Base-by-base conservation (phyloP, 2,329 filamentous ascomycete species). In the Fusarium sp. region DNA sequence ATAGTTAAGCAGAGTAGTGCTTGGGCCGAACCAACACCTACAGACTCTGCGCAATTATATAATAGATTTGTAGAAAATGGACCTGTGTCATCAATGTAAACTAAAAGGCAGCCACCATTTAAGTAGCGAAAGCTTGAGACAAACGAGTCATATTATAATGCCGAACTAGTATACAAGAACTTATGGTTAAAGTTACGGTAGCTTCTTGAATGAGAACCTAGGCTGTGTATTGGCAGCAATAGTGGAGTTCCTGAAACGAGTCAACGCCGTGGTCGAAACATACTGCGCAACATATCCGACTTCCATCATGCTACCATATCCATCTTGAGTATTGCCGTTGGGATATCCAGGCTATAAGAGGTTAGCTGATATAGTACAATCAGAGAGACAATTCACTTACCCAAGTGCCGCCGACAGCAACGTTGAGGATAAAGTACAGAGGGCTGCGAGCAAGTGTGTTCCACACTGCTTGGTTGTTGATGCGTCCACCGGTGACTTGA, bases 331-430 rank as follows among this genome's bases (percentile, higher is more conserved):
- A n/a, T 68, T 61, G 6, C 42, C 69, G 63, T 84, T 83, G 3
- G 85, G 85, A 15, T 77, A 51, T 20, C 84, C 83, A 33, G 84
- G 85, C 84, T 83, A 34, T 2, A 7, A 63, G 40, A 14, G 5
- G 40, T 74, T 56, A 73, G 66, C 14, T 33, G 5, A 7, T 34
- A 11, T 18, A 10, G 1, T 9, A 2, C 9, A 6, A 20, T 5
- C 8, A 24, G 13, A 3, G 5, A 6, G 1, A 13, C 15, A 3
- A 1, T 52, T 5, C 36, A 80, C 83, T 75, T 77, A 83, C 84
- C 82, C 76, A 83, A 66, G 81, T 75, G 11, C 85, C 85, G 7
- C 85, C 85, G 33, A 87, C 82, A 20, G 86, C 85, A 5, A 87
- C 78, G 64, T 87, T 87, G 58, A 87, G 72, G 56, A 87, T 81